Percentiles rank a stretch among this genome's conserved stretches.
Evolutionary conservation across 495 filamentous ascomycete species (phyloP).

Genomic region (Penicillium coffeae): DNA sequence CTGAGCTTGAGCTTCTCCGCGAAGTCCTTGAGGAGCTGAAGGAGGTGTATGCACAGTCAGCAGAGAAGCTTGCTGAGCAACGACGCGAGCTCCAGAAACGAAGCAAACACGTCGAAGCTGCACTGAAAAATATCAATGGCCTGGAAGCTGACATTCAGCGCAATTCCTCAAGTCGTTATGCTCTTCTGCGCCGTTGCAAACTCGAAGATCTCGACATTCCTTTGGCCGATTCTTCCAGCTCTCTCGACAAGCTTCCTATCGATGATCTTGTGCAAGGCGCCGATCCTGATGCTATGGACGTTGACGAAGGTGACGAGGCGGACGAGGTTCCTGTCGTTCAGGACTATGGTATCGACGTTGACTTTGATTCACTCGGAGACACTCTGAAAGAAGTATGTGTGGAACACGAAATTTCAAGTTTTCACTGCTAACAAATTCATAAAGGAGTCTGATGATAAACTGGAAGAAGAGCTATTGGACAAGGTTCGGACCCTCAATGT

Average conservation of each 20-base stretch:
- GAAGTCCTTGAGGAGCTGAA: constrained; percentile 67
- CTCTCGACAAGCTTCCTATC: constrained; percentile 79
- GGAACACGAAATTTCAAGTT: not conserved
- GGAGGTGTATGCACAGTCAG: constrained; percentile 60
- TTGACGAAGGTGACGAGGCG: constrained; percentile 61
- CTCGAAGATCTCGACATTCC: constrained; percentile 90
- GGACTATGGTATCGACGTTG: constrained; percentile 89
- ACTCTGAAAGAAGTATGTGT: constrained; percentile 71
- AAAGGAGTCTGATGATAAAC: constrained; percentile 62
- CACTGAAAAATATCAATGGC: constrained; percentile 68
- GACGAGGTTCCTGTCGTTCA: constrained; percentile 52
- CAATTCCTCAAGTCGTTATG: constrained; percentile 76
- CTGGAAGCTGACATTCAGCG: constrained; percentile 81
- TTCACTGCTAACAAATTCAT: constrained; percentile 24
- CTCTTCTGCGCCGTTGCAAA: constrained; percentile 81
- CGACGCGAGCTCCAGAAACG: constrained; percentile 80
- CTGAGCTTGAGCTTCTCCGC: constrained; percentile 71
- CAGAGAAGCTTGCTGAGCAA: constrained; percentile 74
- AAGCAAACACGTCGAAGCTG: constrained; percentile 74
- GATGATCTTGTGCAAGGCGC: constrained; percentile 70
- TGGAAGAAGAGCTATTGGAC: constrained; percentile 76
- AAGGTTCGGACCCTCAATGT: constrained; percentile 66
- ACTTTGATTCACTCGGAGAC: constrained; percentile 83
- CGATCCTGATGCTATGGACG: constrained; percentile 79
- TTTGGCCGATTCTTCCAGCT: constrained; percentile 64